Evolutionary conservation across 345 rosid species (phyloP), one percentile per base, ranked within the genome.

Genomic region (Linum lewisii): DNA sequence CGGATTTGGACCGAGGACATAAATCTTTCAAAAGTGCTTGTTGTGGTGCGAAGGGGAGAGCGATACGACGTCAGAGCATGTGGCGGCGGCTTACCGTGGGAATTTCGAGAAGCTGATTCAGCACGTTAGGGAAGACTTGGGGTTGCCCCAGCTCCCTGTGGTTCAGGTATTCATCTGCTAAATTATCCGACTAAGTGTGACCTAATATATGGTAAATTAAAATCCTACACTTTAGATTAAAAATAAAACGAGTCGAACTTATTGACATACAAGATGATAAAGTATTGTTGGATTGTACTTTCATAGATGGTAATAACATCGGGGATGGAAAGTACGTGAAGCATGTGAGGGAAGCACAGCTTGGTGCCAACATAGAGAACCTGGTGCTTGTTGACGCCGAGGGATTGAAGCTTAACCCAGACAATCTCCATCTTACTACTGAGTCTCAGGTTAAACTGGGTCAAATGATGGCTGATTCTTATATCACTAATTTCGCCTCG

Each of bases 21-120:
- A n/a, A n/a, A n/a, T n/a, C n/a, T n/a, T n/a, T n/a, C n/a, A 86
- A 25, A 84, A 75, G 77, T 83, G 82, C 6, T 38, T 84, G 92
- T 62, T 92, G 57, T 88, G 96, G 98, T 92, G 72, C 65, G 95
- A 88, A 74, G 98, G 98, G 44, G 95, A 92, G 75, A 86, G 98
- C 69, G 98, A 86, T 73, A 66, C 90, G 63, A 61, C 53, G 56
- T 34, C 52, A 45, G 58, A 67, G 62, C 72, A 66, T 7, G 96
- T 81, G 16, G 95, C 96, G 2, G 84, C 69, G 42, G 82, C 78
- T 6, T 92, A 88, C 50, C 67, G 67, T 36, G 77, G 25, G 51
- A 84, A 83, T 22, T 83, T 86, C 87, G 87, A 74, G 74, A 65
- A 34, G 29, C 29, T 92, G 61, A 68, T 88, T 22, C 37, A 59